Percentiles rank a stretch among this genome's conserved stretches.
Conservation (phyloP, 164 flowering plant species). For the Vitis cinerea region DNA sequence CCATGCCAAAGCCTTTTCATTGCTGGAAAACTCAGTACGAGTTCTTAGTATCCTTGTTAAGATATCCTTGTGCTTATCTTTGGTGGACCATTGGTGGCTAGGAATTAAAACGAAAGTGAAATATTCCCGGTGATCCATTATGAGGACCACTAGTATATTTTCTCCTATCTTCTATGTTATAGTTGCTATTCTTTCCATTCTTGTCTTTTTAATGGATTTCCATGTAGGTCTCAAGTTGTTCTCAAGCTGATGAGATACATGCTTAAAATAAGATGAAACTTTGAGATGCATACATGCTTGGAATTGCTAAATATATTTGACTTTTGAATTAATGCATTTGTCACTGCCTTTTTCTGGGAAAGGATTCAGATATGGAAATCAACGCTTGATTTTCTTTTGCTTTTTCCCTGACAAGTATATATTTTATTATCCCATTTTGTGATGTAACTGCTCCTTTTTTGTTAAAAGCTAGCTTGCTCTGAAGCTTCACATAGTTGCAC, state of each 20-base stretch:
- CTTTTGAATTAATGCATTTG: neutral
- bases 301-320: neutral
- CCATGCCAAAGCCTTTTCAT: neutral
- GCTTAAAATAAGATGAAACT: too few relatives aligned
- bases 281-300: too few relatives aligned
- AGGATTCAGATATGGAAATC: neutral
- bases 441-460: neutral
- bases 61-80: neutral
- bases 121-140: too few relatives aligned
- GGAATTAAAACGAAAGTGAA: too few relatives aligned
- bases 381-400: neutral
- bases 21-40: neutral
- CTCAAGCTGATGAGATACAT: too few relatives aligned
- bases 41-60: neutral
- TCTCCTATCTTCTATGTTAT: too few relatives aligned
- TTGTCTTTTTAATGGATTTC: too few relatives aligned
- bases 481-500: slow-evolving; percentile 2
- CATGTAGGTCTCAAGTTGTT: too few relatives aligned
- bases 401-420: neutral
- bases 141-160: too few relatives aligned
- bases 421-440: neutral
- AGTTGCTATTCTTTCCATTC: too few relatives aligned
- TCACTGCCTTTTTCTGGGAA: too few relatives aligned
- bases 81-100: neutral
- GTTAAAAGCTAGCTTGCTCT: neutral